Percentiles rank a stretch among this genome's conserved stretches.
These are phyloP conservation scores for Aspergillus diversus DNA, from an alignment of 495 filamentous ascomycete species.

Conservation along the genomic window DNA sequence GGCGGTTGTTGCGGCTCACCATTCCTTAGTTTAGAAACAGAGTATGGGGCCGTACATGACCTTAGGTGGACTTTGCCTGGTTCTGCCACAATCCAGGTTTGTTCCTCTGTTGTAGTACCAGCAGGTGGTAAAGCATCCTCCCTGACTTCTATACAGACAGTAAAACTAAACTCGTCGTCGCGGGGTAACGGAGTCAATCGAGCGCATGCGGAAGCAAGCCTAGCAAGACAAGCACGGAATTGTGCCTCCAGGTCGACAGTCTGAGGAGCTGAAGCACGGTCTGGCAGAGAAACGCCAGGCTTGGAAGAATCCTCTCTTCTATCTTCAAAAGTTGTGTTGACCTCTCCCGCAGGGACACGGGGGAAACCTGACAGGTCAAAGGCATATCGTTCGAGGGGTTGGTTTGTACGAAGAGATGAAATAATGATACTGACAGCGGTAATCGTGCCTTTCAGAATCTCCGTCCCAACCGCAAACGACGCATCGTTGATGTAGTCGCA, in stretches of 20 bases:
- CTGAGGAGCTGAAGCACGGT: slow-evolving; percentile 39
- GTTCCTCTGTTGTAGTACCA: slow-evolving; percentile 58
- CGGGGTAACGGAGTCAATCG: slow-evolving; percentile 66
- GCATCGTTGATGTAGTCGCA: slow-evolving; percentile 90
- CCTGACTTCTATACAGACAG: slow-evolving; percentile 81
- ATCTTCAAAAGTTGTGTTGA: slow-evolving; percentile 57
- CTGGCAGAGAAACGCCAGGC: slow-evolving; percentile 39
- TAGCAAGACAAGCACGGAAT: slow-evolving; percentile 62
- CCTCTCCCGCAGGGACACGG: slow-evolving; percentile 53
- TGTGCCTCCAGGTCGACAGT: slow-evolving; percentile 70
- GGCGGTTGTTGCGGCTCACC: slow-evolving; percentile 43
- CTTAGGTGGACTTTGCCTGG: slow-evolving; percentile 50
- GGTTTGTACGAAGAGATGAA: slow-evolving; percentile 59
- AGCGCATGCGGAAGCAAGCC: slow-evolving; percentile 57
- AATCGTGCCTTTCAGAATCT: slow-evolving; percentile 74
- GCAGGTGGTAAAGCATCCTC: slow-evolving; percentile 77
- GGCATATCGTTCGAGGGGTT: slow-evolving; percentile 77
- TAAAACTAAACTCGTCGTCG: slow-evolving; percentile 76
- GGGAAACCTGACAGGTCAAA: slow-evolving; percentile 84
- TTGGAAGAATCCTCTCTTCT: slow-evolving; percentile 48
- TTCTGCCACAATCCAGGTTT: slow-evolving; percentile 58
- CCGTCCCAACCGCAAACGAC: slow-evolving; percentile 70
- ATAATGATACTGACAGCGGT: slow-evolving; percentile 75
- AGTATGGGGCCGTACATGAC: slow-evolving; percentile 51
- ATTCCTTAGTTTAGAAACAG: slow-evolving; percentile 47